Evolutionary conservation across 2,329 filamentous ascomycete genomes (phyloP), one percentile per base, ranked within the genome.

Genomic region (Thelonectria discophora): DNA sequence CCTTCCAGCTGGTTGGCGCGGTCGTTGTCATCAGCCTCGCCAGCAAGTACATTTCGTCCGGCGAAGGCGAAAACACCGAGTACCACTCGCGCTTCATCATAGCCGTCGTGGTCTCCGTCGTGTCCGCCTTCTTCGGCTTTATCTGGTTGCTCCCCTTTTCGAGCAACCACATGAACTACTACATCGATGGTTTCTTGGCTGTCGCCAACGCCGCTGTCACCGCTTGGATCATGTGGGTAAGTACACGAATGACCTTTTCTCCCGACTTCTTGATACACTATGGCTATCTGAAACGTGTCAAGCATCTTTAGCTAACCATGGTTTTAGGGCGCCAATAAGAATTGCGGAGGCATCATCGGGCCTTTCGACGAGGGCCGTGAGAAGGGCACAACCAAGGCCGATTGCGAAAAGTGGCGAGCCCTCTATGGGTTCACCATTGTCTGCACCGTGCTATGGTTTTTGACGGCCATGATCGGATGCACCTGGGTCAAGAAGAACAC

Each of bases 131-230:
- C 24, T 51, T 57, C 24, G 46, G 34, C 39, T 24, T 45, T 17
- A 57, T 57, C 27, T 57, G 55, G 55, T 17, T 57, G 27, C 24
- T 57, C 37, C 55, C 55, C 12, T 51, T 57, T 27, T 57, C 55
- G 15, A 57, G 55, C 55, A 57, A 57, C 17, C 37, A 57, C 18
- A 57, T 51, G 55, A 57, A 57, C 27, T 57, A 40, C 20, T 51
- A 20, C 15, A n/a, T 57, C n/a, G 55, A 57, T 24, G 37, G 34
- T 13, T 7, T 57, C 12, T 12, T 51, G 12, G 37, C 18, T 11
- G 5, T 46, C 39, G 20, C 24, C 6, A 17, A 51, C 11, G 47
- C 46, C 2, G 55, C 11, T 27, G 46, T 15, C 10, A 21, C 46
- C 21, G 55, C 34, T 12, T 57, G 55, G 55, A 37, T 57, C 11